phyloP scores from a whole-genome alignment of 1,139 yeast genomes.

The Kluyveromyces sp. region DNA sequence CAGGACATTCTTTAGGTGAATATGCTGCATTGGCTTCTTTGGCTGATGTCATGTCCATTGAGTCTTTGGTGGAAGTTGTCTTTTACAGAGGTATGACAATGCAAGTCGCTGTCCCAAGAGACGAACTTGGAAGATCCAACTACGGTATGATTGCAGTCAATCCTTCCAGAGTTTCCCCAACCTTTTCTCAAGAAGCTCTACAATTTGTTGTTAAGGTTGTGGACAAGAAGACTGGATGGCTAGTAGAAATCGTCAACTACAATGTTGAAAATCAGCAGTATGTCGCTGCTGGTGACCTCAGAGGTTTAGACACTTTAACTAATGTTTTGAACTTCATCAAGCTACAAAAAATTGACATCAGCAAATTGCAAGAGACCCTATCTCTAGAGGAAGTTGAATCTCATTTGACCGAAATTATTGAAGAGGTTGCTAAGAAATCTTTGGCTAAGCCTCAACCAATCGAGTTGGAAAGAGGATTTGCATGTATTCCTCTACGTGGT shows the following conservation, averaged over 20 bases:
- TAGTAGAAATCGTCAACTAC: conserved; percentile 94
- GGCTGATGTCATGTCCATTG: conserved; percentile 98
- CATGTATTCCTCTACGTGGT: conserved; percentile 96
- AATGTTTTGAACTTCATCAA: conserved; percentile 90
- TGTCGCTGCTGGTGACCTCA: conserved; percentile 96
- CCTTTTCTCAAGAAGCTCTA: conserved; percentile 88
- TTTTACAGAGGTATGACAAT: conserved; percentile 99
- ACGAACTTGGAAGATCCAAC: conserved; percentile 87
- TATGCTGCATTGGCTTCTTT: conserved; percentile 94
- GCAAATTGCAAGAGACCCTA: conserved; percentile 73
- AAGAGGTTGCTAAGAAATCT: conserved; percentile 75
- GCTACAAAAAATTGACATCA: conserved; percentile 89
- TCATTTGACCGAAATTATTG: conserved; percentile 80
- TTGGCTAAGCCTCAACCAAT: conserved; percentile 90
- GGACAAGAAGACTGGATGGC: conserved; percentile 77
- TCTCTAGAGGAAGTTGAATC: conserved; percentile 81
- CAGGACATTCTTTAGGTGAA: conserved; percentile 99
- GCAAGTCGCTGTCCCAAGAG: conserved; percentile 99
- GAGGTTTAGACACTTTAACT: conserved; percentile 87
- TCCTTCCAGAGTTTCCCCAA: conserved; percentile 85
- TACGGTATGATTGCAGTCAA: conserved; percentile 99
- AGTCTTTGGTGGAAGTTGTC: conserved; percentile 93
- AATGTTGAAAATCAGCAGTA: conserved; percentile 98
- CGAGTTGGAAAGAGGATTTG: conserved; percentile 94
- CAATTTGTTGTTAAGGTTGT: conserved; percentile 92